Evolutionary conservation across 208 protist species (phyloP), one percentile per base, ranked within the genome.

Genomic region (Porcisia hertigi): DNA sequence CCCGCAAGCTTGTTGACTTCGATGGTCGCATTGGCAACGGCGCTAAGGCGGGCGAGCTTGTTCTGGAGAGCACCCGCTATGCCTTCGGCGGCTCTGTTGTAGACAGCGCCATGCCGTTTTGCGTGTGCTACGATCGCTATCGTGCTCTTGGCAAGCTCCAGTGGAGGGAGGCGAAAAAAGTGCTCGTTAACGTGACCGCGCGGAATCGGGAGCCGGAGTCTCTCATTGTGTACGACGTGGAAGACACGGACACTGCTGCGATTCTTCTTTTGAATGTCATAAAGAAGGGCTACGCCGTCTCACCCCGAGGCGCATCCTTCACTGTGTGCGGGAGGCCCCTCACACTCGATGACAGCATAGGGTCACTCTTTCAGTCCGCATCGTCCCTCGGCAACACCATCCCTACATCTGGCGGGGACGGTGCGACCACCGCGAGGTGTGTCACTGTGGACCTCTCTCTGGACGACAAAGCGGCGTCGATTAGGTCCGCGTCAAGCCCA

Each of bases 41-140:
- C 3, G 81, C 78, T 59, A 64, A 53, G 41, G 88, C 90, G 41
- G 73, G 77, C 14, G 83, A 83, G 69, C 54, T 96, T 43, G 67
- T 90, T 23, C 53, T 96, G 73, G 77, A 88, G 75, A 81, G 88
- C 11, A 76, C 80, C 2, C 73, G 89, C 39, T 96, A 93, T 82
- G 78, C 76, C 20, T 84, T 88, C 76, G 88, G 84, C 36, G 89
- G 92, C 30, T 85, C 80, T 1, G 74, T 87, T 39, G 69, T 96
- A 9, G 92, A 94, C 78, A 94, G 89, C 77, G 88, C 85, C 39
- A 65, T 96, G 11, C 86, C 87, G 3, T 81, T 82, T 62, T 88
- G 82, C 64, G 73, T 96, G 14, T 73, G 58, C 64, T 88, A 88
- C 76, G 89, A 92, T 65, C 79, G 63, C n/a, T 84, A 82, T 62